Evolutionary conservation across 2,329 filamentous ascomycete genomes (phyloP), one percentile per base, ranked within the genome.

Genomic region (Alternaria sp.): DNA sequence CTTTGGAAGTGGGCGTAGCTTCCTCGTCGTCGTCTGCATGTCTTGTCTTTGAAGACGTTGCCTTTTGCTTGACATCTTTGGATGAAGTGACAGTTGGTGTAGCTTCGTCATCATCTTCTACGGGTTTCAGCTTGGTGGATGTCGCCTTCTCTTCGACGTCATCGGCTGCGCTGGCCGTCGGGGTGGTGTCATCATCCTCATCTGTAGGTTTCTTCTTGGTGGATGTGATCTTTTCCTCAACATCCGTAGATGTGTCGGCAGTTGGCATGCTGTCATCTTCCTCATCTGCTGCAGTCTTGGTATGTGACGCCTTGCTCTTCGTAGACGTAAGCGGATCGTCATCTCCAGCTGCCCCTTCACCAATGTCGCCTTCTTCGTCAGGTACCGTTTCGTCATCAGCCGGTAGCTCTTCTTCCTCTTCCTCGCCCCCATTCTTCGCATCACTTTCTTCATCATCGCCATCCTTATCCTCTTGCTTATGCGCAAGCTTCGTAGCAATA

Each of bases 81-180:
- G 4, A 12, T 20, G 26, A 5, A n/a, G 33, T 5, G 5, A 6
- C 2, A 12, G 28, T 37, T 0, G 20, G 20, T 18, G 15, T 41
- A 6, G 33, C 15, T 41, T n/a, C 33, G 0, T 41, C 33, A 1
- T 41, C 33, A 10, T 18, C 37, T 5, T 18, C n/a, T 11, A 1
- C n/a, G 0, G 37, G 37, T 41, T 18, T 18, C 5, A 0, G 0
- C n/a, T 18, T 41, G 9, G n/a, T 41, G 8, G 37, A 41, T 41
- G 37, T 41, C 5, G 37, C 4, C 5, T 41, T 41, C 3, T n/a
- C 33, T n/a, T 41, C 8, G 20, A 9, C 9, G 4, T 30, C 5
- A 1, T 20, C 8, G 6, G n/a, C 1, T 20, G 26, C 11, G 1
- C 14, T 6, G 1, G 3, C 2, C 3, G 49, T 53, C 0, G 28